These are phyloP conservation scores for Wickerhamomyces strasburgensis DNA, from an alignment of 805 yeast genomes.

Conservation along the genomic window DNA sequence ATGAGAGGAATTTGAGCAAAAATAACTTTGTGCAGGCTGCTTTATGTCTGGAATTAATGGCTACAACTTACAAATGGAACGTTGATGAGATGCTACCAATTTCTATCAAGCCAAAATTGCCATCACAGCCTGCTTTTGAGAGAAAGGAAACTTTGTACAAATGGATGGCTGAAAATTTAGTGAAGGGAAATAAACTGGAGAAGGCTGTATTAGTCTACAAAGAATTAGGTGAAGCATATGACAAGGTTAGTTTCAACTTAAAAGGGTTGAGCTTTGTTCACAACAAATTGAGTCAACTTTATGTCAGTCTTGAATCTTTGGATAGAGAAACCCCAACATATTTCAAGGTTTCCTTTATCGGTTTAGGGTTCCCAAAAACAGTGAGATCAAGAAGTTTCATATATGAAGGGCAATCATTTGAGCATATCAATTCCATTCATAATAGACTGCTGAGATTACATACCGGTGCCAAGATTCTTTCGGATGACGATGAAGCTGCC, in stretches of 20 bases:
- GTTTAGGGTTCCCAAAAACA: slow-evolving; percentile 77
- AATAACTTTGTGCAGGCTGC: slow-evolving; percentile 78
- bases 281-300: slow-evolving; percentile 61
- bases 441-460: slow-evolving; percentile 67
- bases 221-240: slow-evolving; percentile 73
- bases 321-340: slow-evolving; percentile 74
- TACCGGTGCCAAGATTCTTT: slow-evolving; percentile 75
- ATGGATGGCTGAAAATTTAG: slow-evolving; percentile 63
- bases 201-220: slow-evolving; percentile 76
- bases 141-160: slow-evolving; percentile 70
- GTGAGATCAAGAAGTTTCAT: slow-evolving; percentile 73
- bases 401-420: slow-evolving; percentile 83
- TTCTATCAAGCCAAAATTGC: slow-evolving; percentile 62
- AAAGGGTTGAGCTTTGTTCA: slow-evolving; percentile 70
- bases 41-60: slow-evolving; percentile 69
- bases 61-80: slow-evolving; percentile 73
- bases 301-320: slow-evolving; percentile 56
- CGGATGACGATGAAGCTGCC: slow-evolving; percentile 51
- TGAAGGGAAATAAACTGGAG: slow-evolving; percentile 69
- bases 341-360: slow-evolving; percentile 75
- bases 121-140: slow-evolving; percentile 76
- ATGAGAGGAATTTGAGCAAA: slow-evolving; percentile 54
- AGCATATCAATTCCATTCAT: slow-evolving; percentile 78
- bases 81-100: slow-evolving; percentile 51
- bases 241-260: slow-evolving; percentile 67